Conservation (phyloP, 345 rosid species). For the thale cress (Arabidopsis thaliana) region TAIR10.1 NC_003071.7:9010001-9010500, state of each 20-base stretch:
- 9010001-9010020: background rate
- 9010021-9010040: slow-evolving; percentile 17
- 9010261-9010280: slow-evolving; percentile 20
- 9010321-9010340: slow-evolving; percentile 5
- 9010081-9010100: slow-evolving; percentile 5
- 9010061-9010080: slow-evolving; percentile 30
- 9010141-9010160: slow-evolving; percentile 37
- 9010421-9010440: background rate
- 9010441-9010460: slow-evolving; percentile 16
- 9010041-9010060: slow-evolving; percentile 32
- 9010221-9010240: slow-evolving; percentile 26
- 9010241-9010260: slow-evolving; percentile 35
- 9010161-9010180: slow-evolving; percentile 33
- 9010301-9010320: slow-evolving; percentile 25
- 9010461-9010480: slow-evolving; percentile 14
- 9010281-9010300: slow-evolving; percentile 18
- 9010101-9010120: background rate
- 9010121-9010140: background rate
- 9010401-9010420: background rate
- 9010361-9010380: slow-evolving; percentile 32
- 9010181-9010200: slow-evolving; percentile 30
- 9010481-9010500: slow-evolving; percentile 25
- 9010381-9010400: background rate
- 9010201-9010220: slow-evolving; percentile 12
- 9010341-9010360: slow-evolving; percentile 19